Base-by-base conservation (phyloP, 2,329 filamentous ascomycete species). In the Talaromyces sp. region DNA sequence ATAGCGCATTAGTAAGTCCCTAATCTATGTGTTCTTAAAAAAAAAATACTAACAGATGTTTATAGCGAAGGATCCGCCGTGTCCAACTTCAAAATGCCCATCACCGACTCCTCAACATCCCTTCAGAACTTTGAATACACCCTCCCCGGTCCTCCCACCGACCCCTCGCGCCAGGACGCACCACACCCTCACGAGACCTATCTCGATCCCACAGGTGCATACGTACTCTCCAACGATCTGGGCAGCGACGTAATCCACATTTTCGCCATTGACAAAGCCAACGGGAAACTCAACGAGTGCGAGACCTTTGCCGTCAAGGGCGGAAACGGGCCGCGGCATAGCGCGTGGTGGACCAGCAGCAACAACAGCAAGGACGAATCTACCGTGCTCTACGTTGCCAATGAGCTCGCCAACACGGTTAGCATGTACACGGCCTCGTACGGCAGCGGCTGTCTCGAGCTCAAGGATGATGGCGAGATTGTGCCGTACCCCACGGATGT, bases 241-340 rank as follows among this genome's bases (percentile, higher is more conserved):
- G 85, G 88, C 46, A 79, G 82, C 0, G 88, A 90, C 66, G 67
- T 84, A 7, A 72, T 90, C 54, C 85, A 83, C 63, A 73, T 84
- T 77, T 90, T 83, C 70, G 68, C 74, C 58, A 78, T 88, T 66
- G 73, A 84, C 64, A 66, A 67, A 1, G 63, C 67, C 1, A 75
- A 69, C 2, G 78, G 79, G 7, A 77, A 80, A 32, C 74, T 83
- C 8, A 67, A 67, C 19, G 72, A 78, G 63, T 78, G 77, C 32
- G 27, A 77, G 82, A 8, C 72, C 83, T 38, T 64, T 38, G 64
- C 66, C 8, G 67, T 71, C 70, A 80, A 57, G 63, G 43, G 38
- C 76, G 87, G 86, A 17, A 83, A 80, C 41, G 88, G 88, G 0
- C 88, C 88, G 0, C 79, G 88, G 32, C 88, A 91, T 68, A 81